phyloP scores from a whole-genome alignment of 352 stramenopile species.

The Globisporangium alternatum region DNA sequence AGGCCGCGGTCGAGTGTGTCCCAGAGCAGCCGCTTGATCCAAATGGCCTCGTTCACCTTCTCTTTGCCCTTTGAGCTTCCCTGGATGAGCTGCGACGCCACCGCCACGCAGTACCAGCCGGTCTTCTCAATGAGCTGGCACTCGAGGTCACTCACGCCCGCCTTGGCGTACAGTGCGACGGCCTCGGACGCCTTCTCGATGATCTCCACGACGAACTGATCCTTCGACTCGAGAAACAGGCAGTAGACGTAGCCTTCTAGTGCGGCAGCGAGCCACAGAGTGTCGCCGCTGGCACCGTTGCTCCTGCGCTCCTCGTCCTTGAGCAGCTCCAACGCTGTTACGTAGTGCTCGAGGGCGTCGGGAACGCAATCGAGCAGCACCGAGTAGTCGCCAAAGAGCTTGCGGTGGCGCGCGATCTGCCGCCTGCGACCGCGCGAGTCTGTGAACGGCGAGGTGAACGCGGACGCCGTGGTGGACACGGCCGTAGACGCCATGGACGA shows the following conservation, averaged over 20 bases:
- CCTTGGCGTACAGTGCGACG: conserved; percentile 59
- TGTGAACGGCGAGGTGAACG: conserved; percentile 27
- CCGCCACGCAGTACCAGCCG: conserved; percentile 65
- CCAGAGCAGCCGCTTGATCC: conserved; percentile 69
- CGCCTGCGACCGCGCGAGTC: conserved; percentile 55
- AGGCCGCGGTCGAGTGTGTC: conserved; percentile 65
- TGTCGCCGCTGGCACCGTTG: conserved; percentile 39
- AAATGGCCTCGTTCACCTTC: conserved; percentile 52
- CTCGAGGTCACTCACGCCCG: conserved; percentile 65
- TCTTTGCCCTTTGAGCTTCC: conserved; percentile 18
- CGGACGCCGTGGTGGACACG: conserved; percentile 34
- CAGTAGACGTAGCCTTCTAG: conserved; percentile 76
- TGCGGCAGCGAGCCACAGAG: conserved; percentile 75
- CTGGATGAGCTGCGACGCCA: conserved; percentile 33
- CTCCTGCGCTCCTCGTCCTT: conserved; percentile 75
- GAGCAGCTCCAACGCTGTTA: conserved; percentile 64
- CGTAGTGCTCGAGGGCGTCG: conserved; percentile 72
- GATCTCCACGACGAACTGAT: conserved; percentile 70
- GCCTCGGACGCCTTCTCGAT: conserved; percentile 80
- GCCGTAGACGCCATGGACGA: conserved; percentile 17
- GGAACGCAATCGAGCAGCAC: conserved; percentile 62
- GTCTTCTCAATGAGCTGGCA: conserved; percentile 66
- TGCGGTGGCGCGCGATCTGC: conserved; percentile 58
- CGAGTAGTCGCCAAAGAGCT: conserved; percentile 81
- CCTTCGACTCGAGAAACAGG: conserved; percentile 39